These are phyloP conservation scores for Lactarius hengduanensis DNA, from an alignment of 768 basidiomycete species.

Conservation along the genomic window DNA sequence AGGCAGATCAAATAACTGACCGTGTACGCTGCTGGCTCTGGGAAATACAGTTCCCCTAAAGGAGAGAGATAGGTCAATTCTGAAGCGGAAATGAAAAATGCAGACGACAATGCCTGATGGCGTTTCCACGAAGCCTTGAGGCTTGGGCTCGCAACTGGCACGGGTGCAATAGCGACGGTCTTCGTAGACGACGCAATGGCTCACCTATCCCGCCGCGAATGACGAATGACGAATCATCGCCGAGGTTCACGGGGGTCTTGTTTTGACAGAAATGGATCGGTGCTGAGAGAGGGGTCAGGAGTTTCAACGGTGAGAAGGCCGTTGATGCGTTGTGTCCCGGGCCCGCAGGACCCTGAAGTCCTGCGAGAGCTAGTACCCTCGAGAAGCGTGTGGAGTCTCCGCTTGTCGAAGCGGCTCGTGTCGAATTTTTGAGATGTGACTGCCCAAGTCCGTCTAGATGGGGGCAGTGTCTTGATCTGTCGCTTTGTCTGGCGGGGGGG, in stretches of 20 bases:
- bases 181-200: neutral
- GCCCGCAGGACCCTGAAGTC: neutral
- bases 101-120: constrained; percentile 16
- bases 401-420: neutral
- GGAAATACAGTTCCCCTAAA: constrained; percentile 14
- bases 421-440: neutral
- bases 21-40: constrained; percentile 7
- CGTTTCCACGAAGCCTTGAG: constrained; percentile 21
- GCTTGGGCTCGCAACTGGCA: constrained; percentile 18
- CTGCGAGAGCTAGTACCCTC: neutral
- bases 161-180: neutral
- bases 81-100: constrained; percentile 22
- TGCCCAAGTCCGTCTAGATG: neutral
- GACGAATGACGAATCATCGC: neutral
- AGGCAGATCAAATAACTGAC: neutral
- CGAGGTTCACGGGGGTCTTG: constrained; percentile 2
- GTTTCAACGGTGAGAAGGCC: neutral
- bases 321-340: neutral
- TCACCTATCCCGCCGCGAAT: neutral
- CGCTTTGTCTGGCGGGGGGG: neutral
- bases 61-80: constrained; percentile 1
- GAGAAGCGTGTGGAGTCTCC: neutral
- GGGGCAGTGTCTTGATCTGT: neutral
- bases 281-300: neutral
- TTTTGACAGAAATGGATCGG: neutral